Percentiles rank a stretch among this genome's conserved stretches.
These are phyloP conservation scores for Colletotrichum siamense DNA, from an alignment of 2,329 filamentous ascomycete species.

Conservation along the genomic window DNA sequence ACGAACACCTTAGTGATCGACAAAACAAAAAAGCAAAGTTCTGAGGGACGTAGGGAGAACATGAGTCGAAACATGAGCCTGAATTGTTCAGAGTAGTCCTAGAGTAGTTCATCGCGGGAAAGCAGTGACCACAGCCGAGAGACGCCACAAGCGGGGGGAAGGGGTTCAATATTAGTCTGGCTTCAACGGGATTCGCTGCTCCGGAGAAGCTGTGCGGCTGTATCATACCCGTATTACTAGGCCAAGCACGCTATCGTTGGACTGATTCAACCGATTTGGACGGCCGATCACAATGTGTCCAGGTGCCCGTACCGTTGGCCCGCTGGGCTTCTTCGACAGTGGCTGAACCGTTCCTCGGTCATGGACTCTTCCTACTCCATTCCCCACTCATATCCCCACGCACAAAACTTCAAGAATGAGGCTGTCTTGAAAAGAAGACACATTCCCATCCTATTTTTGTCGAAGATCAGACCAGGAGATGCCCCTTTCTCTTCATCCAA, in stretches of 20 bases:
- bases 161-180: background rate
- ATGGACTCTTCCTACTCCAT: background rate
- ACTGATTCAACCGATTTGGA: background rate
- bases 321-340: background rate
- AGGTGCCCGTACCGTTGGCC: background rate
- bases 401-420: background rate
- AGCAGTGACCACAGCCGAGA: background rate
- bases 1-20: background rate
- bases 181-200: background rate
- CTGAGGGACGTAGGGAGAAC: background rate
- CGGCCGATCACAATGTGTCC: background rate
- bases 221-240: background rate
- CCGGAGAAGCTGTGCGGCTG: background rate
- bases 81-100: background rate
- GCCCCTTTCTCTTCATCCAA: background rate
- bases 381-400: background rate
- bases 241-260: slow-evolving; percentile 5
- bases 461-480: background rate
- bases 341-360: background rate
- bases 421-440: background rate
- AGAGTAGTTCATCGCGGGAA: background rate
- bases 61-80: background rate
- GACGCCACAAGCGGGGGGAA: background rate
- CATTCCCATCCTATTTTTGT: background rate
- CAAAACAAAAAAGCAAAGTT: background rate